Evolutionary conservation across 2,329 filamentous ascomycete species (phyloP), one percentile per base, ranked within the genome.

Genomic region (Clarireedia paspali): DNA sequence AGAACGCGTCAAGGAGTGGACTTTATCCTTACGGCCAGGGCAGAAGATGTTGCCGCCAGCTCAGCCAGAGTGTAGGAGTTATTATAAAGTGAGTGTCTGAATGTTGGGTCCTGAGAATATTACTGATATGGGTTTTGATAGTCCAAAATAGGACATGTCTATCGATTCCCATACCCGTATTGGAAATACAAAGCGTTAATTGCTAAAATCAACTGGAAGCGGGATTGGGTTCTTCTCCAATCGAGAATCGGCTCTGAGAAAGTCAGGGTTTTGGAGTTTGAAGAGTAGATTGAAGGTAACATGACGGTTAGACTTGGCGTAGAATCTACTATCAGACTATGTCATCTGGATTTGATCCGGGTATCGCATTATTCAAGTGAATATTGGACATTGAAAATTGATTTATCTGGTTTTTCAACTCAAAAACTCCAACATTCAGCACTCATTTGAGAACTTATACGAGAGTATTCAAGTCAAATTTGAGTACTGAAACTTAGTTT

Each of bases 141-240:
- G 38, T 50, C 49, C 7, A 50, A 50, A 17, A 40, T 50, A 26
- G 38, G 38, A 30, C 34, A 40, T 30, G 38, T 50, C 6, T 50
- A 50, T 26, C 49, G 38, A 5, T 50, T 40, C 6, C 49, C 49
- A 17, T 50, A 50, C 24, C 49, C 38, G 3, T 50, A 50, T 17
- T 50, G 49, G 49, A 6, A 42, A 15, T 50, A 50, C 23, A 39
- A 26, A 6, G 48, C 23, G 10, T 30, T 51, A 15, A 51, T 51
- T 51, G 23, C 49, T 15, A 42, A 42, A 9, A 12, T 50, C n/a
- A 34, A 50, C 23, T 50, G 38, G 20, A 27, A 50, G 2, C 48
- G 48, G 2, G 48, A 50, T 34, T 50, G 48, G 36, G 48, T 42
- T 12, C 48, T 50, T 50, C 48, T 50, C 20, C 48, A 50, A 15